These are phyloP conservation scores for Fraxinus excelsior DNA, from an alignment of 257 asterid genomes.

Conservation along the genomic window DNA sequence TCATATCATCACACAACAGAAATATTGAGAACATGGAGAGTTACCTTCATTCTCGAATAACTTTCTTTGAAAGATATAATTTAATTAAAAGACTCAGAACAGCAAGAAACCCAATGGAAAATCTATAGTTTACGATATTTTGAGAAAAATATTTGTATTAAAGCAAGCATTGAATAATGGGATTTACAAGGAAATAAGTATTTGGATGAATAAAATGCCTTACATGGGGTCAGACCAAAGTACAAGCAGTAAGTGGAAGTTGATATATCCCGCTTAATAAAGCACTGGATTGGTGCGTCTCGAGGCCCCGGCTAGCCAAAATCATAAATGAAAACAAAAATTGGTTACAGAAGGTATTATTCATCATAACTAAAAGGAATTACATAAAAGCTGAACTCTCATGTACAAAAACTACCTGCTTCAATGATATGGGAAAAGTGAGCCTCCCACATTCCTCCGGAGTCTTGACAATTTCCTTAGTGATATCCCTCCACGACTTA, in stretches of 20 bases:
- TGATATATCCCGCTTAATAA: conserved; percentile 79
- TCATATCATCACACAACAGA: too few species aligned
- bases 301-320: conserved; percentile 84
- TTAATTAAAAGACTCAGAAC: too few species aligned
- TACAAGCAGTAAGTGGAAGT: conserved; percentile 66
- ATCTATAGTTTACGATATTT: too few species aligned
- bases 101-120: too few species aligned
- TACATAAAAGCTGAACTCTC: conserved; percentile 2
- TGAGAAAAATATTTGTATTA: too few species aligned
- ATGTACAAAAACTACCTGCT: conserved; percentile 57
- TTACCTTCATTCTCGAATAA: too few species aligned
- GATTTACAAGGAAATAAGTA: too few species aligned
- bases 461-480: conserved; percentile 91
- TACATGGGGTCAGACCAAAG: conserved; percentile 87
- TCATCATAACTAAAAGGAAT: background rate
- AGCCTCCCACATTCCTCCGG: conserved; percentile 95
- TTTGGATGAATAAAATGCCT: conserved; percentile 28
- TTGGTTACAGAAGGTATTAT: background rate
- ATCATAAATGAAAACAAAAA: background rate
- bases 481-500: conserved; percentile 86
- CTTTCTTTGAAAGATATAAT: too few species aligned
- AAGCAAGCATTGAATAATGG: too few species aligned
- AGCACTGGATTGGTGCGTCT: conserved; percentile 85
- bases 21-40: too few species aligned
- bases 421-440: conserved; percentile 85